Evolutionary conservation across 371 early-diverging fungal genomes (phyloP).

Genomic region (Circinella umbellata): DNA sequence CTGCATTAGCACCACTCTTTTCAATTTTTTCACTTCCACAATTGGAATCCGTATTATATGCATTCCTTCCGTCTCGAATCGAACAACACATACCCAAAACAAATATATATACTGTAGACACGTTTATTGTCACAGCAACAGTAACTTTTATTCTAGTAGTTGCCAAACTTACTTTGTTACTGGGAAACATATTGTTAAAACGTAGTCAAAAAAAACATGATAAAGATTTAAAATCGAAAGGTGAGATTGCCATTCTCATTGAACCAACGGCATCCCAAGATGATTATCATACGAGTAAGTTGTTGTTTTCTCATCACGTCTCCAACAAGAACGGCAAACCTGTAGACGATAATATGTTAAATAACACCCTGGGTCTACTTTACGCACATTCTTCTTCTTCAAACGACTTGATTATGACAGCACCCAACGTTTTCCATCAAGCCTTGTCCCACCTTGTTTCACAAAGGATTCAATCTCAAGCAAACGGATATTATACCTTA

Average conservation of each 20-base stretch:
- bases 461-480: conserved; percentile 22
- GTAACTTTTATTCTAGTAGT: conserved; percentile 32
- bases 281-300: conserved; percentile 26
- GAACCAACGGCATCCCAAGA: conserved; percentile 25
- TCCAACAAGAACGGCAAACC: not conserved
- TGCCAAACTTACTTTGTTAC: conserved; percentile 21
- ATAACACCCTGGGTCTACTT: conserved; percentile 12
- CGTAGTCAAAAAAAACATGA: not conserved
- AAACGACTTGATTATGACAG: conserved; percentile 10
- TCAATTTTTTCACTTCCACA: conserved; percentile 31
- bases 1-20: conserved; percentile 25
- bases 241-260: conserved; percentile 23
- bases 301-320: not conserved
- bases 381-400: conserved; percentile 15
- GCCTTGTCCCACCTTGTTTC: conserved; percentile 33
- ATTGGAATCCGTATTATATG: conserved; percentile 36
- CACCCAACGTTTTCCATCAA: conserved; percentile 38
- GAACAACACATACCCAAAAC: conserved; percentile 31
- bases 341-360: conserved; percentile 7
- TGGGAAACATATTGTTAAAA: not conserved
- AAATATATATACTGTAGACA: conserved; percentile 39
- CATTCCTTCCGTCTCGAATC: conserved; percentile 31
- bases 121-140: conserved; percentile 34
- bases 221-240: not conserved
- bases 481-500: conserved; percentile 26